Evolutionary conservation across 208 protist genomes (phyloP).

Genomic region (Acanthamoeba triangularis): DNA sequence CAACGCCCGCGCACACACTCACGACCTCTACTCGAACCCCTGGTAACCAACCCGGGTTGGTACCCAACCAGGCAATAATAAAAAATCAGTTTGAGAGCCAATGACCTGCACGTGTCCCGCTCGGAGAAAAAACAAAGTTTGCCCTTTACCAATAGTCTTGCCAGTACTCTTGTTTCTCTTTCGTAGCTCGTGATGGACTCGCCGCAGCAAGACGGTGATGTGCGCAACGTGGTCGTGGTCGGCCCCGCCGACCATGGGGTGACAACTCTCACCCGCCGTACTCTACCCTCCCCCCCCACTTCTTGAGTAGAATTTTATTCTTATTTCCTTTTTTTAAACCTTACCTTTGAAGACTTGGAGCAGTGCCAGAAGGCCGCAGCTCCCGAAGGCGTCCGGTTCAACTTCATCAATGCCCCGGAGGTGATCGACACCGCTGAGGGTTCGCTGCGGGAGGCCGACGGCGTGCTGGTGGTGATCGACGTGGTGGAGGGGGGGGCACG

Average conservation of each 20-base stretch:
- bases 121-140: too few relatives aligned
- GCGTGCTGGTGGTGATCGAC: conserved; percentile 99
- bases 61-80: not conserved
- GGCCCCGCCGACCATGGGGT: too few relatives aligned
- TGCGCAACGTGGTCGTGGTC: too few relatives aligned
- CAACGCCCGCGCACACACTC: not conserved
- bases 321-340: too few relatives aligned
- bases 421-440: conserved; percentile 99
- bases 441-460: conserved; percentile 99
- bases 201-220: too few relatives aligned
- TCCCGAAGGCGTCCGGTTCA: conserved; percentile 96
- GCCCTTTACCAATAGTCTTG: too few relatives aligned
- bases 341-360: not conserved
- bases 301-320: too few relatives aligned
- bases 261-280: too few relatives aligned
- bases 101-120: too few relatives aligned
- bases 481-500: conserved; percentile 97
- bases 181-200: too few relatives aligned
- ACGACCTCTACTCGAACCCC: conserved; percentile 40
- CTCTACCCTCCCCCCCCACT: too few relatives aligned
- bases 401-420: conserved; percentile 98
- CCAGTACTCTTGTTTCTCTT: too few relatives aligned
- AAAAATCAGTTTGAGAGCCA: not conserved
- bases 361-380: not conserved
- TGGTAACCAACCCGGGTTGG: not conserved